Conservation (phyloP, 176 grass and related monocot genomes). For the Alopecurus myosuroides region DNA sequence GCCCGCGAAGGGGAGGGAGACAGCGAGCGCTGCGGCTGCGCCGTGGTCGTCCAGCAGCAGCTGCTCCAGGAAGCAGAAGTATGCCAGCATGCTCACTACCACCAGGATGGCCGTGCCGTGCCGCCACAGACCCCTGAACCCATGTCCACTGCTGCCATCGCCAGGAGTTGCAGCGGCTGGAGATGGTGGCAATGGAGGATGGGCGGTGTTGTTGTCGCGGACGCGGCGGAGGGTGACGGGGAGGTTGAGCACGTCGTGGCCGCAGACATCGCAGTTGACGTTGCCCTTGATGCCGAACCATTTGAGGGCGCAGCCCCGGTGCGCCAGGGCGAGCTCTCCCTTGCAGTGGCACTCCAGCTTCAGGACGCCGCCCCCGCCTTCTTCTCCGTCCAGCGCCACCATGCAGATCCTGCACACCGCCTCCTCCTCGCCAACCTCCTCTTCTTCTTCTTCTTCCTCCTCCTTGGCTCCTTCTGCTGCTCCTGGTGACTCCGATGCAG, state of each 20-base stretch:
- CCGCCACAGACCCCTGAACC: constrained; percentile 28
- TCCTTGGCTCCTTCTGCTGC: neutral
- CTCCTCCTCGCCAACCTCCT: constrained; percentile 47
- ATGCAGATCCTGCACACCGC: constrained; percentile 74
- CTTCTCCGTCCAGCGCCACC: constrained; percentile 36
- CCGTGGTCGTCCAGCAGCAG: constrained; percentile 53
- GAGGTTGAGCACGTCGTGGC: constrained; percentile 60
- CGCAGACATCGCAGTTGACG: constrained; percentile 61
- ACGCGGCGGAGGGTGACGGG: constrained; percentile 53
- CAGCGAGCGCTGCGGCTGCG: constrained; percentile 29
- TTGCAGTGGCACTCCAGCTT: constrained; percentile 79
- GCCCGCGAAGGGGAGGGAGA: constrained; percentile 36
- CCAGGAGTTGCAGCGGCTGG: neutral
- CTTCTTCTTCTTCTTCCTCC: neutral
- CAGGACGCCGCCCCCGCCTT: constrained; percentile 32
- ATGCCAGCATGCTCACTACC: constrained; percentile 55
- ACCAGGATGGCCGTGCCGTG: constrained; percentile 40
- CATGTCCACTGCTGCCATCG: neutral
- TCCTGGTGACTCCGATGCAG: neutral
- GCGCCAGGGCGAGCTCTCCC: constrained; percentile 61
- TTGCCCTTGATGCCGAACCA: constrained; percentile 80
- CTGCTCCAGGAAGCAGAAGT: constrained; percentile 81
- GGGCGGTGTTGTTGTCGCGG: neutral
- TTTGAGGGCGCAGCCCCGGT: constrained; percentile 57
- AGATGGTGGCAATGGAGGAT: neutral